Conservation (phyloP, 108 stramenopile species). For the Aurantiochytrium sp. region DNA sequence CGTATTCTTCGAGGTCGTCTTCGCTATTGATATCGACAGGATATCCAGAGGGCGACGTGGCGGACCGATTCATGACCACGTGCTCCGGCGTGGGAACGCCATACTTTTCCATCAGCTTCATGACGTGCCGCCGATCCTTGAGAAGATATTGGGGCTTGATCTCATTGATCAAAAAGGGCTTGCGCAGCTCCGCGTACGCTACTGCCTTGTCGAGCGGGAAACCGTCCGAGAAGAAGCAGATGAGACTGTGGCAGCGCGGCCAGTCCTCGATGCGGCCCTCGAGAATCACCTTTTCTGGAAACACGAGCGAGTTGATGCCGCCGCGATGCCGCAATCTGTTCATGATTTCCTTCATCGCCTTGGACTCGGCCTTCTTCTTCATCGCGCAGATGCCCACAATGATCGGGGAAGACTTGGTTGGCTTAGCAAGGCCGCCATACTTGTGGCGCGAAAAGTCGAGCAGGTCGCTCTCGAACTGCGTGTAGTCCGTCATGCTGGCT, state of each 20-base stretch:
- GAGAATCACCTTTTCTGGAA: conserved; percentile 80
- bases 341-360: conserved; percentile 91
- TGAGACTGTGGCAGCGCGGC: conserved; percentile 84
- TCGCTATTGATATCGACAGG: not conserved
- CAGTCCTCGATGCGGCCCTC: conserved; percentile 80
- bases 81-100: conserved; percentile 89
- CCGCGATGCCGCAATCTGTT: conserved; percentile 57
- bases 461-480: not conserved
- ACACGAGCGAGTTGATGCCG: conserved; percentile 71
- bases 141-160: conserved; percentile 71
- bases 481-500: not conserved
- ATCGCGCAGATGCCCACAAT: conserved; percentile 91
- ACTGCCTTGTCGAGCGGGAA: conserved; percentile 87
- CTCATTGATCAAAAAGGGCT: conserved; percentile 84
- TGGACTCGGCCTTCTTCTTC: conserved; percentile 57
- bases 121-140: conserved; percentile 82
- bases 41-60: not conserved
- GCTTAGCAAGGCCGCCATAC: not conserved
- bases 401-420: conserved; percentile 29
- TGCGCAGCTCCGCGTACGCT: conserved; percentile 73
- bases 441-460: not conserved
- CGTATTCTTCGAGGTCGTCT: conserved; percentile 63
- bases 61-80: conserved; percentile 76
- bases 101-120: conserved; percentile 71
- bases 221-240: conserved; percentile 85